Evolutionary conservation across 208 protist species (phyloP).

Genomic region (Acanthamoeba sp.): DNA sequence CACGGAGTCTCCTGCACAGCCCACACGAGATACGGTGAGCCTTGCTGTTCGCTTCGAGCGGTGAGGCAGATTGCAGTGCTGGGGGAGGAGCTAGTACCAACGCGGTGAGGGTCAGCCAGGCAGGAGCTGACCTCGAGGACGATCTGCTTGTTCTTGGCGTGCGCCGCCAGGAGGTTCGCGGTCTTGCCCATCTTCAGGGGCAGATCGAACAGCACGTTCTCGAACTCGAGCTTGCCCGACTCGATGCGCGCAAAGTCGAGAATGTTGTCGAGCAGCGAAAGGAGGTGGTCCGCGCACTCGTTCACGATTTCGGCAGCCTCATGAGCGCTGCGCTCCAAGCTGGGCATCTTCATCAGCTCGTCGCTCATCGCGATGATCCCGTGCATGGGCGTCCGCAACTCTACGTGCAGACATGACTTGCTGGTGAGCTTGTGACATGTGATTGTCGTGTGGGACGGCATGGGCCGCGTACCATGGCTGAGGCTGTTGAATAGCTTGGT

Average conservation of each 20-base stretch:
- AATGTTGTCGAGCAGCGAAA: constrained; percentile 32
- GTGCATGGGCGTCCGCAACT: constrained; percentile 11
- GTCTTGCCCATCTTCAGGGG: neutral
- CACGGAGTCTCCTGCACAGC: neutral
- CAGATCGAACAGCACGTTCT: constrained; percentile 1
- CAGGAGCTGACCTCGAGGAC: neutral
- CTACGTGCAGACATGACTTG: neutral
- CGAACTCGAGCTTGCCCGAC: constrained; percentile 20
- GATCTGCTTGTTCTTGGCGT: constrained; percentile 12
- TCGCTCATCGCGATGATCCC: constrained; percentile 51
- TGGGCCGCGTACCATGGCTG: constrained; percentile 2
- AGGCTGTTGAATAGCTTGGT: constrained; percentile 12
- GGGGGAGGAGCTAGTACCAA: too few relatives aligned
- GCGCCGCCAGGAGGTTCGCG: neutral
- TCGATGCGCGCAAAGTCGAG: constrained; percentile 61
- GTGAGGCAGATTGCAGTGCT: too few relatives aligned
- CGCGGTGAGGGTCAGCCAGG: neutral
- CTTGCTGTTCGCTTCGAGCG: too few relatives aligned
- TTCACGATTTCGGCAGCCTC: neutral
- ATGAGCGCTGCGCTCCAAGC: neutral
- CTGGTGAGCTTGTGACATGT: too few relatives aligned
- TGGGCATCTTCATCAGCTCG: constrained; percentile 45
- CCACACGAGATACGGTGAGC: too few relatives aligned
- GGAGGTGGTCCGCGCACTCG: constrained; percentile 45
- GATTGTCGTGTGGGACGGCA: neutral